These are phyloP conservation scores for Trypethelium eluteriae DNA, from an alignment of 495 filamentous ascomycete species.

Conservation along the genomic window DNA sequence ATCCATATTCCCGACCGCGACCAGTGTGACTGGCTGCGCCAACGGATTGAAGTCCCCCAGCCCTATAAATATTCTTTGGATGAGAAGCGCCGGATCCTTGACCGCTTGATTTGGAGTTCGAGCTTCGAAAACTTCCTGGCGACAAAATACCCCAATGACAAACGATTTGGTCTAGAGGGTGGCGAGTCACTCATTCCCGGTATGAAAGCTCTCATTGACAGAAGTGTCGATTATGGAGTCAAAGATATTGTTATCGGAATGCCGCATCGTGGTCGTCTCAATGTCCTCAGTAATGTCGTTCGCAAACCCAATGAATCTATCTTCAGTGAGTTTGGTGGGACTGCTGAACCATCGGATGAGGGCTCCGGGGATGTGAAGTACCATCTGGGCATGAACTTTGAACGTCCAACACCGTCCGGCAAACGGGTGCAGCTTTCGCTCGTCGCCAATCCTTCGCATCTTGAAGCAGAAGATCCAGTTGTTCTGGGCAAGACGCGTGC, in stretches of 20 bases:
- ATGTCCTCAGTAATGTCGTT: conserved; percentile 96
- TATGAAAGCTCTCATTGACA: conserved; percentile 98
- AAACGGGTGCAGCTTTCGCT: conserved; percentile 97
- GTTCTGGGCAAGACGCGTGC: conserved; percentile 95
- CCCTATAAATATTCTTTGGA: conserved; percentile 94
- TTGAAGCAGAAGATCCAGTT: conserved; percentile 97
- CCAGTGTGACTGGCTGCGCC: conserved; percentile 95
- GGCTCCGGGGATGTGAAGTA: conserved; percentile 99
- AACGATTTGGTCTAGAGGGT: conserved; percentile 95
- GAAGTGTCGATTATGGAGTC: conserved; percentile 94
- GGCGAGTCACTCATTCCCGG: conserved; percentile 93
- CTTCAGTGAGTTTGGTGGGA: conserved; percentile 94
- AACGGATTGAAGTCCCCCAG: conserved; percentile 85
- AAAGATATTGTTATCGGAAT: conserved; percentile 99
- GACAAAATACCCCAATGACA: conserved; percentile 98
- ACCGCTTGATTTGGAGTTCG: conserved; percentile 95
- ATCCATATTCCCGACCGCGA: conserved; percentile 97
- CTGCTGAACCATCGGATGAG: conserved; percentile 81
- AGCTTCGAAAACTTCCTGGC: conserved; percentile 92
- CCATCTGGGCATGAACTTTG: conserved; percentile 99
- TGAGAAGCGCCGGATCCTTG: conserved; percentile 93
- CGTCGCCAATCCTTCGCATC: conserved; percentile 95
- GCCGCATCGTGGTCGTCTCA: conserved; percentile 97
- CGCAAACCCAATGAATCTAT: conserved; percentile 98
- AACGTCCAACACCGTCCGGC: conserved; percentile 93